Conservation (phyloP, 2,329 filamentous ascomycete species). For the Cladophialophora carrionii region DNA sequence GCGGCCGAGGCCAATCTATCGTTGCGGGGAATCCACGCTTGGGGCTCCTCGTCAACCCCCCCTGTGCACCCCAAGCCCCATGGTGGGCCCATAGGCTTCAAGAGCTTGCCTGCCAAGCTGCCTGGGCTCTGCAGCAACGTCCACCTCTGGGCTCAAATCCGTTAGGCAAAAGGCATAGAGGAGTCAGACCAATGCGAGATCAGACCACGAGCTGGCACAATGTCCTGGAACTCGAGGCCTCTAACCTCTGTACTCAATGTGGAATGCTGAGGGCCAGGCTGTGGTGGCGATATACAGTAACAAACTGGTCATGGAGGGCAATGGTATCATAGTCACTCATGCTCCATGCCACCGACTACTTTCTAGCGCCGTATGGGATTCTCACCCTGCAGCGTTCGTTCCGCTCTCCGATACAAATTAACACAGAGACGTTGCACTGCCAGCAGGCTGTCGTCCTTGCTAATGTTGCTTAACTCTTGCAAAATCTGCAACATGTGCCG, state of each 20-base stretch:
- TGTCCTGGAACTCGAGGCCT: too few species aligned
- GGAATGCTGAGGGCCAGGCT: not conserved
- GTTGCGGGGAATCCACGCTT: conserved; percentile 15
- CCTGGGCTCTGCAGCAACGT: not conserved
- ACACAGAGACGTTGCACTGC: conserved; percentile 71
- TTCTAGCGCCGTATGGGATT: conserved; percentile 1
- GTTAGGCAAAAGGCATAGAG: not conserved
- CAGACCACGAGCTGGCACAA: not conserved
- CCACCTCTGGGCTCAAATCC: too few species aligned
- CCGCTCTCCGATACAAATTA: conserved; percentile 25
- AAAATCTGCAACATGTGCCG: conserved; percentile 23
- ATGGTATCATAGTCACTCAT: not conserved
- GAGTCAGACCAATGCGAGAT: not conserved
- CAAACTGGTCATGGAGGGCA: not conserved
- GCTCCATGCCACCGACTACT: not conserved
- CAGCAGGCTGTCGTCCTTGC: conserved; percentile 91
- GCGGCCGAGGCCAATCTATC: not conserved
- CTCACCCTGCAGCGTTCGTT: conserved; percentile 14
- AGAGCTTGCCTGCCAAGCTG: not conserved
- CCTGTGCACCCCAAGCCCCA: not conserved
- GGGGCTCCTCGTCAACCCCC: not conserved
- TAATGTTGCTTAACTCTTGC: conserved; percentile 56
- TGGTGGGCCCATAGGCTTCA: not conserved
- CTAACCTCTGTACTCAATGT: too few species aligned
- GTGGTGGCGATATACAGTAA: not conserved